Evolutionary conservation across 139 green algal species (phyloP).

Genomic region (Micromonas pusilla): DNA sequence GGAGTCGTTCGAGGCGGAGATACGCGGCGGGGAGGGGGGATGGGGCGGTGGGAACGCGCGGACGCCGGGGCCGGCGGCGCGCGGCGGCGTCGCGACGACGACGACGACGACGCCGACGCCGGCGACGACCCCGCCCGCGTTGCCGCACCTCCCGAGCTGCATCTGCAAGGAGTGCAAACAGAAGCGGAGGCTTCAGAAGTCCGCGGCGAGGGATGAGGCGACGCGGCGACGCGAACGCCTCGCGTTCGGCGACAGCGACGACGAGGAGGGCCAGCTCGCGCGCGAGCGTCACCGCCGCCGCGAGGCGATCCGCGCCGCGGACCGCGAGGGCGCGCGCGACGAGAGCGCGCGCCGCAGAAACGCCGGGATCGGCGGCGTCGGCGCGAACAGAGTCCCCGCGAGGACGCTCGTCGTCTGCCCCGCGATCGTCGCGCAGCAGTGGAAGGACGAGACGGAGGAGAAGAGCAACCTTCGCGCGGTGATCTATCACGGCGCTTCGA

Average conservation of each 20-base stretch:
- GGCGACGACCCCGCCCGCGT: too few species aligned
- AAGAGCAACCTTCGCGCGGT: conserved; percentile 35
- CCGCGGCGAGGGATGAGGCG: not conserved
- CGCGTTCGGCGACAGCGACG: not conserved
- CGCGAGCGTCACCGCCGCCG: not conserved
- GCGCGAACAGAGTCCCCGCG: conserved; percentile 27
- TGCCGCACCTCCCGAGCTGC: not conserved
- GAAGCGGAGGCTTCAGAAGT: not conserved
- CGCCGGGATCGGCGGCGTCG: not conserved
- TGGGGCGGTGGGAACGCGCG: too few species aligned
- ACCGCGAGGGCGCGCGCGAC: not conserved
- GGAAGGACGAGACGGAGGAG: conserved; percentile 58
- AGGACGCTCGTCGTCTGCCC: conserved; percentile 76
- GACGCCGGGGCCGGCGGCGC: not conserved
- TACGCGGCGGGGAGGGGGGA: too few species aligned
- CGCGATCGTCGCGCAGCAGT: conserved; percentile 80
- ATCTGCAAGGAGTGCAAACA: not conserved
- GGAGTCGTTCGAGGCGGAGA: too few species aligned
- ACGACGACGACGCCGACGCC: not conserved
- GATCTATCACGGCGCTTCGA: conserved; percentile 9
- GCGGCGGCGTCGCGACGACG: not conserved
- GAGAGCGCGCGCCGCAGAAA: not conserved
- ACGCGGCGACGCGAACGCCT: not conserved
- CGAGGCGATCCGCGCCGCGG: not conserved
- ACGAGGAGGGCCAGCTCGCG: not conserved